A percentile compares a stretch with the other conserved stretches of the same genome.
These are phyloP conservation scores for Penium margaritaceum DNA, from an alignment of 139 green algal species.

Conservation along the genomic window DNA sequence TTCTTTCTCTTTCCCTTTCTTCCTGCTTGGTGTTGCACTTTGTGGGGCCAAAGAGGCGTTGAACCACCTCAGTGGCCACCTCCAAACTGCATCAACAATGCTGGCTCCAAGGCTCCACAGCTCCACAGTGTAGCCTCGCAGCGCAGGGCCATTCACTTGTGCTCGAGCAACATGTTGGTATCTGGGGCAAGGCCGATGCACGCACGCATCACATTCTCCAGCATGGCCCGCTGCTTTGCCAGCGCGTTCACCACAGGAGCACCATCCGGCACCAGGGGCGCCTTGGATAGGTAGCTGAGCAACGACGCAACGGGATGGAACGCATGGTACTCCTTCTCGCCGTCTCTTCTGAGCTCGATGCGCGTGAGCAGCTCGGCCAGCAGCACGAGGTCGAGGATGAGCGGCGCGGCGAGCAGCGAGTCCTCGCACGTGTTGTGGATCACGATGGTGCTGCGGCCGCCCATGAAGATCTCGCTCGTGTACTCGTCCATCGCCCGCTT, in stretches of 20 bases:
- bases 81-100: too few relatives aligned
- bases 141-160: too few relatives aligned
- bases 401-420: conserved; percentile 88
- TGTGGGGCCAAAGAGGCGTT: too few relatives aligned
- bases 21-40: too few relatives aligned
- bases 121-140: too few relatives aligned
- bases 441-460: conserved; percentile 91
- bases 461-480: conserved; percentile 90
- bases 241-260: conserved; percentile 92
- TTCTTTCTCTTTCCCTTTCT: too few relatives aligned
- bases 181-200: conserved; percentile 85
- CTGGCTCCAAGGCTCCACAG: too few relatives aligned
- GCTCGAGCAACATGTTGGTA: conserved; percentile 88
- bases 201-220: conserved; percentile 93
- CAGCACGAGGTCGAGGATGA: conserved; percentile 96
- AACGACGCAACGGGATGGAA: conserved; percentile 90
- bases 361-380: conserved; percentile 86
- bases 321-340: conserved; percentile 60
- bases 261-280: conserved; percentile 55
- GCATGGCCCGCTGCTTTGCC: conserved; percentile 85
- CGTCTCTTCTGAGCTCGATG: conserved; percentile 77
- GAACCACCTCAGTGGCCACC: too few relatives aligned
- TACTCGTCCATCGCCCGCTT: conserved; percentile 99
- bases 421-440: conserved; percentile 99
- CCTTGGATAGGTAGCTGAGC: conserved; percentile 92